Evolutionary conservation across 73 alveolate genomes (phyloP).

Genomic region (Paramecium tetraurelia): DNA sequence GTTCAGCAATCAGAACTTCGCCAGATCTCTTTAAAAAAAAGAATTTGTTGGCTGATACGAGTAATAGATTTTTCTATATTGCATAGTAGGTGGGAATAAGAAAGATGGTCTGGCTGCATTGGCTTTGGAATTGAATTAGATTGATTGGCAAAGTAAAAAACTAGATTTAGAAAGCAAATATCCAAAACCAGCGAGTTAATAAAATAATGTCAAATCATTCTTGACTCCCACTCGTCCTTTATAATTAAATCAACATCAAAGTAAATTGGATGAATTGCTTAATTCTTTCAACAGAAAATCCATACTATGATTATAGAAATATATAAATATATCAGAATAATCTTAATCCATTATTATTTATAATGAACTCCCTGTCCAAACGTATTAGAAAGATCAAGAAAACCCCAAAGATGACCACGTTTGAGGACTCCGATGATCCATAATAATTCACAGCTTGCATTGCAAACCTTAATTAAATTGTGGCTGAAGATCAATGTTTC

Average conservation of each 20-base stretch:
- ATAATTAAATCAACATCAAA: not conserved
- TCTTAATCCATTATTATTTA: not conserved
- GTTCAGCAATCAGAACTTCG: not conserved
- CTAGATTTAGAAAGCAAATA: not conserved
- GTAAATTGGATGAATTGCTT: constrained; percentile 8
- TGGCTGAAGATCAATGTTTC: constrained; percentile 11
- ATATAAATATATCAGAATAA: not conserved
- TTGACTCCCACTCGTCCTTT: not conserved
- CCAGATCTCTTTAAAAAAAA: not conserved
- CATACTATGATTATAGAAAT: not conserved
- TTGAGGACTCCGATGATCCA: not conserved
- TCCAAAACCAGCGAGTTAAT: not conserved
- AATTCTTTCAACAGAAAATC: constrained; percentile 11
- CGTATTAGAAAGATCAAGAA: too few relatives aligned
- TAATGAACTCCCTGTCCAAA: too few relatives aligned
- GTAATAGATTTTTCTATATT: not conserved
- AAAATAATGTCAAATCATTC: not conserved
- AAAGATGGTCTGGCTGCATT: not conserved
- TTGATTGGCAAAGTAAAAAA: not conserved
- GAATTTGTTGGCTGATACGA: not conserved
- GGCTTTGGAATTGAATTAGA: not conserved
- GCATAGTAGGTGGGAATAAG: not conserved
- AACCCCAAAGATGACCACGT: not conserved
- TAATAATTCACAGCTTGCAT: not conserved
- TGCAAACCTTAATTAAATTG: not conserved